Evolutionary conservation across 441 rosid genomes (phyloP), one percentile per base, ranked within the genome.

Genomic region (Mallotus repandus): DNA sequence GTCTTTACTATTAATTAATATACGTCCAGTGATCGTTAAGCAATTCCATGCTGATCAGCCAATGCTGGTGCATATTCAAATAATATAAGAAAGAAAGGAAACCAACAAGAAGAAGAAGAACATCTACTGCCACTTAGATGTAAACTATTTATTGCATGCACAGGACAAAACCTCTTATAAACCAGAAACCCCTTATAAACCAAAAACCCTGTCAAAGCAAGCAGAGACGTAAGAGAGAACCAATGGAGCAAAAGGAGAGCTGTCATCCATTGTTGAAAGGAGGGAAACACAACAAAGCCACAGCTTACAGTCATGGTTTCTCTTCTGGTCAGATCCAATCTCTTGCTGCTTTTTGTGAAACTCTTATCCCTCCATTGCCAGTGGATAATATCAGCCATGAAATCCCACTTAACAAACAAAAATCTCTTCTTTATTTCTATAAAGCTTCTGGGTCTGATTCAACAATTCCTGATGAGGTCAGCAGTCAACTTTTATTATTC

Each of bases 401-500:
- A 21, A 56, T 69, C 65, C 78, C 86, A 5, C 52, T 75, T 41
- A 76, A 86, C 69, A 52, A n/a, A 15, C 74, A 45, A 5, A 78
- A 84, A 19, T 75, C 87, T 43, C 8, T 80, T 12, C 56, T 22
- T 35, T 80, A 86, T 55, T 89, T 87, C 82, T 80, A 80, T 66
- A 45, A 70, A 52, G 81, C 84, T 77, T 89, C 96, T 70, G 93
- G 81, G 41, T 80, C 92, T 79, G 83, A 86, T 9, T 84, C 83
- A 6, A 92, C 93, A n/a, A 25, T 92, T 63, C 82, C 94, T 53
- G 85, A 90, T 22, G 89, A 92, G 97, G 97, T 89, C 22, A 57
- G 35, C 35, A 59, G 93, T 89, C 19, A 63, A 45, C 35, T 18
- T 4, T 49, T 2, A 8, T 13, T 22, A 1, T 10, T 9, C 13